These are phyloP conservation scores for Claviceps lovelessii DNA, from an alignment of 2,329 filamentous ascomycete species.

Conservation along the genomic window DNA sequence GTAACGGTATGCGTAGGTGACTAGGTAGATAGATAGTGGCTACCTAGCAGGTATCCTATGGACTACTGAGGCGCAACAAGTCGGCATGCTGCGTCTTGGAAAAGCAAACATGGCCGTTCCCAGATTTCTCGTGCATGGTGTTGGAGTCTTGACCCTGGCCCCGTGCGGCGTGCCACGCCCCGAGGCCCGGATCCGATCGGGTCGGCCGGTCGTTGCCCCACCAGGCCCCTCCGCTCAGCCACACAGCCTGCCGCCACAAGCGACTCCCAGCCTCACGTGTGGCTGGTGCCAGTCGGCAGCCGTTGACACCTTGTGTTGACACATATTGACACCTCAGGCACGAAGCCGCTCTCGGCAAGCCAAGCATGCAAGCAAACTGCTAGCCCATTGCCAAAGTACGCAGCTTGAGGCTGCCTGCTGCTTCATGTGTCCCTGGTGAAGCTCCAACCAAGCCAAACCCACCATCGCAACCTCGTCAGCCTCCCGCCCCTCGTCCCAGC, in stretches of 20 bases:
- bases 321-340: slow-evolving; percentile 2
- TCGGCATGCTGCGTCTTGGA: too few species aligned
- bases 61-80: too few species aligned
- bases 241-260: not conserved
- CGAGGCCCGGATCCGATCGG: not conserved
- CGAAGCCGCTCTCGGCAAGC: not conserved
- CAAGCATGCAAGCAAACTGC: not conserved
- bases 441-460: slow-evolving; percentile 13
- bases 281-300: not conserved
- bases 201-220: too few species aligned
- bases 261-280: not conserved
- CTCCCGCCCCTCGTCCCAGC: not conserved
- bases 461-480: not conserved
- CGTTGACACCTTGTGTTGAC: too few species aligned
- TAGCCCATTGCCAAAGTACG: not conserved
- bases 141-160: too few species aligned
- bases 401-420: slow-evolving; percentile 4
- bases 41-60: too few species aligned
- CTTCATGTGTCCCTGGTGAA: slow-evolving; percentile 9
- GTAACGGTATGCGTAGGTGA: too few species aligned
- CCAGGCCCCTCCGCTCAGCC: not conserved
- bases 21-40: too few species aligned
- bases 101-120: not conserved
- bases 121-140: not conserved
- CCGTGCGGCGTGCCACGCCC: not conserved